Conservation (phyloP, 2,329 filamentous ascomycete genomes). For the Lecanosticta acicola region DNA sequence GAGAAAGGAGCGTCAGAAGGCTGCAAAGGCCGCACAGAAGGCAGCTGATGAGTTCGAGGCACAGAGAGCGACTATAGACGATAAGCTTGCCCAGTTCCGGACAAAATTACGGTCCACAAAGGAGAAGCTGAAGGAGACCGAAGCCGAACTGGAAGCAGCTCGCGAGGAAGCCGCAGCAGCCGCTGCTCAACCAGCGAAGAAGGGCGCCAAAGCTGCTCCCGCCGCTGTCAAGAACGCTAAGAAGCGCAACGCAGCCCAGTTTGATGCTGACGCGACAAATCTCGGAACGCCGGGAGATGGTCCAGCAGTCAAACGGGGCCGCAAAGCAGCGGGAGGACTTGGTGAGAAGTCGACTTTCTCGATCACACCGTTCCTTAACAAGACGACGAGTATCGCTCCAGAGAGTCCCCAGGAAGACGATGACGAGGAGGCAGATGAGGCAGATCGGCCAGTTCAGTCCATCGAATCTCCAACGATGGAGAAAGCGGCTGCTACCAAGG, state of each 20-base stretch:
- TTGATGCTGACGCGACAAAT: conserved; percentile 43
- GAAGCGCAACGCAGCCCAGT: conserved; percentile 41
- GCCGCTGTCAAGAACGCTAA: conserved; percentile 25
- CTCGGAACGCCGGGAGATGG: conserved; percentile 47
- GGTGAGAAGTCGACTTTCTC: conserved; percentile 91
- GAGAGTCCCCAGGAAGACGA: conserved; percentile 34
- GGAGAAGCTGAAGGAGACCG: conserved; percentile 64
- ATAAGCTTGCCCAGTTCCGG: conserved; percentile 63
- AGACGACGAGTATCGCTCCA: conserved; percentile 55
- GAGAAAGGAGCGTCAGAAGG: conserved; percentile 47
- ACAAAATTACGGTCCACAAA: conserved; percentile 65
- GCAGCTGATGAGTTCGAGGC: conserved; percentile 56
- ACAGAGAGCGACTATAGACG: conserved; percentile 61
- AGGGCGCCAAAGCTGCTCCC: conserved; percentile 30
- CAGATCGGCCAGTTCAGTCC: conserved; percentile 23
- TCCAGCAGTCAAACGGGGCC: conserved; percentile 42
- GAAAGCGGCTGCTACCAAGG: conserved; percentile 22
- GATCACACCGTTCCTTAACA: conserved; percentile 87
- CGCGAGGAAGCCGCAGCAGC: conserved; percentile 33
- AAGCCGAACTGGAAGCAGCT: conserved; percentile 44
- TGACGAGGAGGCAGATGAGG: conserved; percentile 19
- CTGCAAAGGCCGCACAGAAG: conserved; percentile 50
- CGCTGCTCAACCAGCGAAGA: conserved; percentile 35
- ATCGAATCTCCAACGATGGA: conserved; percentile 24
- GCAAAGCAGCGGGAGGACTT: conserved; percentile 51